These are phyloP conservation scores for Russula sp. DNA, from an alignment of 768 basidiomycete species.

Conservation along the genomic window DNA sequence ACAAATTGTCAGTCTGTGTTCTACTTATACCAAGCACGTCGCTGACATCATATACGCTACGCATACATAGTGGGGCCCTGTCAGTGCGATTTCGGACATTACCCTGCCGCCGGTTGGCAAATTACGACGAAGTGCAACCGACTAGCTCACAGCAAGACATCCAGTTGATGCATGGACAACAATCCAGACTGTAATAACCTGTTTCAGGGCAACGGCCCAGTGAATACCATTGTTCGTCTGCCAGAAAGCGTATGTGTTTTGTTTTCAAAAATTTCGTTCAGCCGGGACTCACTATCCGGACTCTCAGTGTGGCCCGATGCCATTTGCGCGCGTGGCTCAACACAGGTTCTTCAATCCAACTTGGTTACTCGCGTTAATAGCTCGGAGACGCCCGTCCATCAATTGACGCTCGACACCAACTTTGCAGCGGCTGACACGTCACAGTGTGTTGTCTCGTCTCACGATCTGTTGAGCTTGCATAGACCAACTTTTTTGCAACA, in stretches of 20 bases:
- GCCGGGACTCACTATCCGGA: neutral
- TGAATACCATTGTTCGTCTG: constrained; percentile 29
- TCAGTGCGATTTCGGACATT: constrained; percentile 24
- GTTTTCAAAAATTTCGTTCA: no score
- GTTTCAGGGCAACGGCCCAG: constrained; percentile 20
- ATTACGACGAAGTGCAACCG: constrained; percentile 15
- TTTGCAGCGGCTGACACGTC: neutral
- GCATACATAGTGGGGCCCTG: constrained; percentile 16
- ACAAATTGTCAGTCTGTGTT: constrained; percentile 18
- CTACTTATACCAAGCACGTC: neutral
- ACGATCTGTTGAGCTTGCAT: neutral
- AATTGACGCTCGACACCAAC: neutral
- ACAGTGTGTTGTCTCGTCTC: neutral
- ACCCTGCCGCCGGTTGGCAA: constrained; percentile 12
- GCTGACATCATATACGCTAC: neutral
- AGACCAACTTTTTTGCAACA: neutral
- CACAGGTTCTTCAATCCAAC: neutral
- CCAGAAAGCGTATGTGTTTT: constrained; percentile 18
- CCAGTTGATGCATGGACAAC: constrained; percentile 3
- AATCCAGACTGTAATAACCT: constrained; percentile 26
- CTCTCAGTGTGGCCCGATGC: constrained; percentile 9
- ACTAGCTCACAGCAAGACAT: neutral
- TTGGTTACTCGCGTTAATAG: no score
- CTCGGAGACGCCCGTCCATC: neutral
- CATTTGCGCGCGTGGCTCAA: constrained; percentile 7